Evolutionary conservation across 2,329 filamentous ascomycete genomes (phyloP), one percentile per base, ranked within the genome.

Genomic region (Fusarium cyanostomum): DNA sequence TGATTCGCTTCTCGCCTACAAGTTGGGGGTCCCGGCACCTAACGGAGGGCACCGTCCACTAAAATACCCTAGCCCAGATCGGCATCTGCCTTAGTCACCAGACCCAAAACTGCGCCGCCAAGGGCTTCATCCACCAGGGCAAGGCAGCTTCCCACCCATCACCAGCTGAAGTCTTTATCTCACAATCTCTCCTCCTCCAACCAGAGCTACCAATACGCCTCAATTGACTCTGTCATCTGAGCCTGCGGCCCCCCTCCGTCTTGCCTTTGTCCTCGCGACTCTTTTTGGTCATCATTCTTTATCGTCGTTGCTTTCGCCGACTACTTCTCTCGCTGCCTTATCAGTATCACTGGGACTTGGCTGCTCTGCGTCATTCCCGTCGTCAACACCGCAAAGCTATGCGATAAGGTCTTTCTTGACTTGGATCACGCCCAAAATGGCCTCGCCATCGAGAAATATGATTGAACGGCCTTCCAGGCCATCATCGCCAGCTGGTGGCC

Each of bases 401-500:
- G 69, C 69, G 69, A 71, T 71, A 71, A 71, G 69, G 48, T 39
- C 52, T 43, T 33, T 51, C 38, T 41, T 37, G 43, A 30, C 43
- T 43, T 50, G 34, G 64, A 66, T 56, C 59, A 43, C 41, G n/a
- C 21, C 39, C 42, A 72, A 59, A 34, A 79, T 79, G 77, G 69
- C 76, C 66, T 74, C 77, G 64, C 72, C 79, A 64, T 73, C 76
- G 68, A 73, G 74, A 72, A 73, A 75, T 65, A 67, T 68, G 57
- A 67, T 69, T 71, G 79, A 73, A 62, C 77, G 65, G 73, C 74
- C 59, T 72, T 78, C 60, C 66, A 78, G 72, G 53, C 78, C 82
- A 5, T 81, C 81, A 2, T 86, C 85, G 27, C 80, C 82, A 7
- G 73, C 77, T 34, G 82, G 83, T 11, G 73, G 78, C 42, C 78